These are phyloP conservation scores for Saturnispora mendoncae DNA, from an alignment of 805 yeast species.

Conservation along the genomic window DNA sequence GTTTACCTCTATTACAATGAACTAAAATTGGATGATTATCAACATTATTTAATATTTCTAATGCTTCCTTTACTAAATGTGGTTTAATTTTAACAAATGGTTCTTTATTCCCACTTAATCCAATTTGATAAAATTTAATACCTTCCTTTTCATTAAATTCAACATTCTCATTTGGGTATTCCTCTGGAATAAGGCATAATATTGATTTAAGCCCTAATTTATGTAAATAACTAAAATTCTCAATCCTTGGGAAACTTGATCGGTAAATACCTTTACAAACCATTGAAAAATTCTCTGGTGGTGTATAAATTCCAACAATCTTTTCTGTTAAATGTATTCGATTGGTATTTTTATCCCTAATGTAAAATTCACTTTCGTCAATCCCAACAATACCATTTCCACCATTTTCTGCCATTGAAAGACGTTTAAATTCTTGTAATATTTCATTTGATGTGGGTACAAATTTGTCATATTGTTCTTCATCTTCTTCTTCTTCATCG, in stretches of 20 bases:
- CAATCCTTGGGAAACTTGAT: slow-evolving; percentile 81
- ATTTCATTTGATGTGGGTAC: slow-evolving; percentile 22
- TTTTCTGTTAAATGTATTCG: slow-evolving; percentile 10
- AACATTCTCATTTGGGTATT: slow-evolving; percentile 70
- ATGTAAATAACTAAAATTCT: slow-evolving; percentile 64
- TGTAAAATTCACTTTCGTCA: slow-evolving; percentile 1
- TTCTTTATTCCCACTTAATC: slow-evolving; percentile 92
- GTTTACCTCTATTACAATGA: slow-evolving; percentile 95
- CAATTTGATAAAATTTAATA: slow-evolving; percentile 74
- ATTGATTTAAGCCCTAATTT: slow-evolving; percentile 61
- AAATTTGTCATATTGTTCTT: slow-evolving; percentile 25
- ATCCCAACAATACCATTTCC: too few species aligned
- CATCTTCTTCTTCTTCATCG: slow-evolving; percentile 20
- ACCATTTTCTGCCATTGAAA: slow-evolving; percentile 5
- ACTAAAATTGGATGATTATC: slow-evolving; percentile 84
- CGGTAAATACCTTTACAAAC: slow-evolving; percentile 76
- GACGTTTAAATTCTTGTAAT: slow-evolving; percentile 16
- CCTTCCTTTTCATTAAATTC: slow-evolving; percentile 52
- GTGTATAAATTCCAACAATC: slow-evolving; percentile 28
- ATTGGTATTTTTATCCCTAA: slow-evolving; percentile 4
- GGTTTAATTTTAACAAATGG: slow-evolving; percentile 73
- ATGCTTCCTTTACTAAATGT: slow-evolving; percentile 66
- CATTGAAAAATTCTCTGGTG: slow-evolving; percentile 90
- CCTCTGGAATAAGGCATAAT: slow-evolving; percentile 82
- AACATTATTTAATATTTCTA: slow-evolving; percentile 75